Evolutionary conservation across 2,329 filamentous ascomycete species (phyloP), one percentile per base, ranked within the genome.

Genomic region (Fusarium fracticaudum): DNA sequence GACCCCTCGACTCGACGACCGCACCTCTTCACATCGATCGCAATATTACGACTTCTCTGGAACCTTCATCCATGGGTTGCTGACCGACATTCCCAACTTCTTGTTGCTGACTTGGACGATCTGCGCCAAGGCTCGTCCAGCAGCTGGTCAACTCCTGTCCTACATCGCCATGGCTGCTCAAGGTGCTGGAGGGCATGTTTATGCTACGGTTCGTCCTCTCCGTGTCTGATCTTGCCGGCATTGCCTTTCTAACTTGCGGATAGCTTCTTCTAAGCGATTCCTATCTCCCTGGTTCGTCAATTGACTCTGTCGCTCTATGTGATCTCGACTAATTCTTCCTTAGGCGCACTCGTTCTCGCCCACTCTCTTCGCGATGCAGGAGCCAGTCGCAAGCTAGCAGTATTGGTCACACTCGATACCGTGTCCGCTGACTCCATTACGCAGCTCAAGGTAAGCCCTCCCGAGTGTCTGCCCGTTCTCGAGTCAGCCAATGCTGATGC

Each of bases 281-380:
- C 72, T 99, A 99, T 84, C 90, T 99, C 58, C 96, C 96, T 82
- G 95, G 95, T 97, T 87, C 79, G 84, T 82, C 66, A 64, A 72
- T 75, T 73, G 59, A 55, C 55, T 59, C 59, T 38, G 31, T 12
- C 17, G 20, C 41, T 50, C n/a, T 44, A 38, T 40, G 31, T 51
- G 53, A 62, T n/a, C 40, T 33, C 33, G 22, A 51, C 72, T 77
- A 47, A 76, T 47, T 41, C 59, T 41, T 58, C 50, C 33, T 35
- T 76, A 97, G 96, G 96, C 82, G 96, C 95, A 69, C 91, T 96
- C 77, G 95, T 99, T 53, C 91, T 99, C 73, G 95, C 95, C 71
- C 95, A 98, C 86, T 98, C 96, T 40, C 87, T 99, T 65, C 93
- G 94, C 83, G 96, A 99, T 91, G 92, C 91, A 78, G 94, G 94